Conservation (phyloP, 169 alveolate species). For the Eimeria maxima region DNA sequence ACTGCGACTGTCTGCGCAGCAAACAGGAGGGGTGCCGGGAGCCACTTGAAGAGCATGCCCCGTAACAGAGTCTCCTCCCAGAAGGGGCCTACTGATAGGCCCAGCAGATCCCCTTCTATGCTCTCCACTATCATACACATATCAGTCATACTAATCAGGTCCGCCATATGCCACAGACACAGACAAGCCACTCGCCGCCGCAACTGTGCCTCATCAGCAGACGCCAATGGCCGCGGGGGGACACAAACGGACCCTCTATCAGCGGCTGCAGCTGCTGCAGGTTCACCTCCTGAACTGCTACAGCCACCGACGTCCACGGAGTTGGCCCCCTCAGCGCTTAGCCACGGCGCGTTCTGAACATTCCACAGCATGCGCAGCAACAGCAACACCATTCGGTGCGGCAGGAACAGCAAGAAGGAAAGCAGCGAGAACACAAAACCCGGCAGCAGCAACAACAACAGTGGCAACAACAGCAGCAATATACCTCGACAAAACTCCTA, state of each 20-base stretch:
- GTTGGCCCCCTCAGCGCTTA: background rate
- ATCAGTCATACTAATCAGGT: background rate
- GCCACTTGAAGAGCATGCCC: background rate
- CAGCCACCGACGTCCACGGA: background rate
- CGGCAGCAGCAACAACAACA: too few species aligned
- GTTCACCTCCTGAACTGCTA: background rate
- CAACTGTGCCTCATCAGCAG: background rate
- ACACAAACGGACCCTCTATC: background rate
- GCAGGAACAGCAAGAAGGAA: too few species aligned
- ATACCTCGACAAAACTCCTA: conserved; percentile 19
- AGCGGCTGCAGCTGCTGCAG: background rate
- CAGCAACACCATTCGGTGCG: background rate
- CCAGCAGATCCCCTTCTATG: background rate
- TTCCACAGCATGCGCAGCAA: background rate
- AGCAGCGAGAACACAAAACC: too few species aligned
- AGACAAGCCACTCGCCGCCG: conserved; percentile 13
- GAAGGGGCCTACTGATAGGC: background rate
- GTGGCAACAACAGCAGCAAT: conserved; percentile 24
- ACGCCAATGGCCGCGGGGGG: background rate
- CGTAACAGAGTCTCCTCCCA: conserved; percentile 33
- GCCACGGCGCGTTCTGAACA: conserved; percentile 49
- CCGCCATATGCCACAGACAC: conserved; percentile 28
- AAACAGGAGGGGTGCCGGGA: conserved; percentile 39
- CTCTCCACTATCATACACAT: background rate
- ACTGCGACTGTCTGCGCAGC: conserved; percentile 9